These are phyloP conservation scores for Blastobotrys petasosporus DNA, from an alignment of 1,139 yeast genomes.

Conservation along the genomic window DNA sequence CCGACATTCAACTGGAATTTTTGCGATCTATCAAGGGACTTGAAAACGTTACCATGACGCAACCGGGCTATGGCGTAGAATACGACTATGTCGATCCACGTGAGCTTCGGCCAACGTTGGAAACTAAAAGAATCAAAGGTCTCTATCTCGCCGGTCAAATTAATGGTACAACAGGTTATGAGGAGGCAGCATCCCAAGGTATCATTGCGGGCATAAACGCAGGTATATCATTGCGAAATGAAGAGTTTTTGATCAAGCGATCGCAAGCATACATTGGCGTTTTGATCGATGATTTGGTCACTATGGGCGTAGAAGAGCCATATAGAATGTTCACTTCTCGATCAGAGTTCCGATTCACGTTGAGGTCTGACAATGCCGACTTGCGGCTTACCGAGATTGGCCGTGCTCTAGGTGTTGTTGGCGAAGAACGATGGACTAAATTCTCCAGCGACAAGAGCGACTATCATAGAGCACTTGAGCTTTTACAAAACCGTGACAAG, in stretches of 20 bases:
- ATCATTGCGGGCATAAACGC: slow-evolving; percentile 95
- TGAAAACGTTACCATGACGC: slow-evolving; percentile 78
- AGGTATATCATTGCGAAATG: slow-evolving; percentile 43
- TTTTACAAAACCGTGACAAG: slow-evolving; percentile 42
- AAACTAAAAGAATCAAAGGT: slow-evolving; percentile 75
- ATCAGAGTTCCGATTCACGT: slow-evolving; percentile 84
- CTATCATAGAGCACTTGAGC: slow-evolving; percentile 42
- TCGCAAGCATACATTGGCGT: slow-evolving; percentile 91
- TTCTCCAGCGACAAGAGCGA: slow-evolving; percentile 43
- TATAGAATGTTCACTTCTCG: slow-evolving; percentile 97
- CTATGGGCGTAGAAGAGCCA: slow-evolving; percentile 96
- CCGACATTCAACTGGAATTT: slow-evolving; percentile 74
- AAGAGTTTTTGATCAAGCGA: slow-evolving; percentile 54
- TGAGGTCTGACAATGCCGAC: slow-evolving; percentile 94
- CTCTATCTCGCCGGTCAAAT: slow-evolving; percentile 93
- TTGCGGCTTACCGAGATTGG: slow-evolving; percentile 70
- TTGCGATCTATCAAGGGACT: slow-evolving; percentile 80
- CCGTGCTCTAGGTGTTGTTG: slow-evolving; percentile 58
- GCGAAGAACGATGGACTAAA: slow-evolving; percentile 50
- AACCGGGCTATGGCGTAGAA: slow-evolving; percentile 98
- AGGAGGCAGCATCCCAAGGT: slow-evolving; percentile 98
- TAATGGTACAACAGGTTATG: slow-evolving; percentile 98
- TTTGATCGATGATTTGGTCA: slow-evolving; percentile 84
- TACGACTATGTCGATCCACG: slow-evolving; percentile 95
- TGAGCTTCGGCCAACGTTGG: slow-evolving; percentile 69